phyloP scores from a whole-genome alignment of 495 filamentous ascomycete species.

The Hypoxylon fragiforme region DNA sequence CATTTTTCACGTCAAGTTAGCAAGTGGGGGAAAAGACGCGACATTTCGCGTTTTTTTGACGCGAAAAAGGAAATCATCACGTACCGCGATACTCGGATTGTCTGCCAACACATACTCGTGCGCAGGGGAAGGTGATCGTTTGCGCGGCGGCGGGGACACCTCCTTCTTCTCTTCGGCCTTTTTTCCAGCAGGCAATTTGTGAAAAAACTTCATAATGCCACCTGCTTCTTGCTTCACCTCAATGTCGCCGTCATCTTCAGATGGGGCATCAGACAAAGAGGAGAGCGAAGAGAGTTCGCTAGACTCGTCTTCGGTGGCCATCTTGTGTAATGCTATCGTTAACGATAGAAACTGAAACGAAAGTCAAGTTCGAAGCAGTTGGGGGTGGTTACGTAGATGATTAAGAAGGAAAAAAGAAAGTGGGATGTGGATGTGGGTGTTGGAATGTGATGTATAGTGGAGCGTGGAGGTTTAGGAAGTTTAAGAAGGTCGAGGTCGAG shows the following conservation, averaged over 20 bases:
- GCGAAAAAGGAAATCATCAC: constrained; percentile 48
- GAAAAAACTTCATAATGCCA: constrained; percentile 62
- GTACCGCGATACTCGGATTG: constrained; percentile 84
- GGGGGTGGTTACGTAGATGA: constrained; percentile 4
- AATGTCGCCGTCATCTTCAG: constrained; percentile 54
- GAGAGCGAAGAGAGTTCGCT: constrained; percentile 60
- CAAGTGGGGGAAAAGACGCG: constrained; percentile 40
- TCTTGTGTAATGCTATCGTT: constrained; percentile 28
- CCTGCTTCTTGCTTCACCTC: constrained; percentile 52
- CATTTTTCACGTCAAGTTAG: constrained; percentile 21
- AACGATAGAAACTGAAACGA: background rate
- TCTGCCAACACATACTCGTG: constrained; percentile 89
- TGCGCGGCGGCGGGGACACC: constrained; percentile 68
- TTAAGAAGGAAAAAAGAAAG: constrained; percentile 6
- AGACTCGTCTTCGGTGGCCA: constrained; percentile 55
- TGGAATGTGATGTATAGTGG: constrained; percentile 1
- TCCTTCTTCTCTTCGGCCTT: constrained; percentile 45
- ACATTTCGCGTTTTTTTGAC: constrained; percentile 45
- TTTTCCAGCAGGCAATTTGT: constrained; percentile 47
- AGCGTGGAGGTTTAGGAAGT: constrained; percentile 14
- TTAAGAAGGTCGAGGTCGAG: constrained; percentile 10
- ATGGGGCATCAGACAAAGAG: constrained; percentile 56
- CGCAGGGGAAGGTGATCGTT: constrained; percentile 78
- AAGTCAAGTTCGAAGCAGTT: too few relatives aligned
- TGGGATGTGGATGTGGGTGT: constrained; percentile 18